Percentiles rank a stretch among this genome's conserved stretches.
Evolutionary conservation across 441 rosid genomes (phyloP).

Genomic region (Isatis lusitanica): DNA sequence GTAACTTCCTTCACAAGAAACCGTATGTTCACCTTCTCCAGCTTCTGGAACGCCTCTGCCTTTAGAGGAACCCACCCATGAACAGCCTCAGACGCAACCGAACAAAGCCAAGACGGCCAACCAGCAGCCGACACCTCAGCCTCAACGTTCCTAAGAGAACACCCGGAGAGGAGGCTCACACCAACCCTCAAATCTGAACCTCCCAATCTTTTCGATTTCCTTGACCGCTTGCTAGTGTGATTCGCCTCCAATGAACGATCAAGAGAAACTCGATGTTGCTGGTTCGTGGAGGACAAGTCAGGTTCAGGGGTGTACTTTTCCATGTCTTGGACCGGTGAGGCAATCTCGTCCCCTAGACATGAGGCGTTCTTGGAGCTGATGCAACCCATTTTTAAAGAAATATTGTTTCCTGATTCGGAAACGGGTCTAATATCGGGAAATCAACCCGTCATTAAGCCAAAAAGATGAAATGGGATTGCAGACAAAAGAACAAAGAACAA

Average conservation of each 20-base stretch:
- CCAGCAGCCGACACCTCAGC: conserved; percentile 84
- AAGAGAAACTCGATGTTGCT: conserved; percentile 30
- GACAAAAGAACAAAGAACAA: conserved; percentile 27
- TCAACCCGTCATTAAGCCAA: conserved; percentile 44
- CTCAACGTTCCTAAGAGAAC: conserved; percentile 48
- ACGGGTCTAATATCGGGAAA: conserved; percentile 42
- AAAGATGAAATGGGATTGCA: conserved; percentile 30
- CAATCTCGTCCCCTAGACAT: conserved; percentile 33
- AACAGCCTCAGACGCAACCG: conserved; percentile 74
- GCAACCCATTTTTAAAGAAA: conserved; percentile 68
- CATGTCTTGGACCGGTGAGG: conserved; percentile 40
- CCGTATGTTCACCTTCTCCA: conserved; percentile 68
- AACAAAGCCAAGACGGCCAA: conserved; percentile 89
- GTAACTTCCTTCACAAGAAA: conserved; percentile 26
- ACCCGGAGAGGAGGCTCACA: conserved; percentile 44
- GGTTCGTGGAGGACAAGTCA: conserved; percentile 31
- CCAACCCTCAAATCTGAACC: conserved; percentile 39
- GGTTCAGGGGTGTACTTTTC: conserved; percentile 21
- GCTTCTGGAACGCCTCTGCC: conserved; percentile 76
- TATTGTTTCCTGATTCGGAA: conserved; percentile 48
- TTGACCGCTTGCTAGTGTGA: conserved; percentile 32
- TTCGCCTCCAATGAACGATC: conserved; percentile 37
- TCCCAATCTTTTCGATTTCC: conserved; percentile 42
- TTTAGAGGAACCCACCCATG: conserved; percentile 81
- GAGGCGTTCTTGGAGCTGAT: conserved; percentile 54